These are phyloP conservation scores for Pleurotus pulmonarius DNA, from an alignment of 768 basidiomycete genomes.

Conservation along the genomic window DNA sequence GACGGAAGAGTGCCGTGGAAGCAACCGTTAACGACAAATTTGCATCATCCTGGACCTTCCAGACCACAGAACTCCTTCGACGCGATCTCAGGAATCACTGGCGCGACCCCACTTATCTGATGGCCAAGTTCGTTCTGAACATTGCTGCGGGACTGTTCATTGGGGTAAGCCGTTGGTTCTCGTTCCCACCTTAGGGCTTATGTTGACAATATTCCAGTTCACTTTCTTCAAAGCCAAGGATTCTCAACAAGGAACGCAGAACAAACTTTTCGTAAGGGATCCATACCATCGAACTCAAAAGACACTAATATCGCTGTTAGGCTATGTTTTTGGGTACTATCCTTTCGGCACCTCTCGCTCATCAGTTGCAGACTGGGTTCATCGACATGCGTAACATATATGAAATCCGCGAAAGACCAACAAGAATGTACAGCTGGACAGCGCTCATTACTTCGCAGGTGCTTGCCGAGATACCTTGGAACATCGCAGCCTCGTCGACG, in stretches of 20 bases:
- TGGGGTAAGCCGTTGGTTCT: slow-evolving; percentile 24
- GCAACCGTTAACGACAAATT: slow-evolving; percentile 38
- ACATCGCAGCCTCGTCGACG: slow-evolving; percentile 52
- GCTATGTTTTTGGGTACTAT: slow-evolving; percentile 58
- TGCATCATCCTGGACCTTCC: slow-evolving; percentile 50
- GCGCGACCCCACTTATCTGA: slow-evolving; percentile 56
- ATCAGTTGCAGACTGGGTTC: slow-evolving; percentile 64
- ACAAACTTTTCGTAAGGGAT: slow-evolving; percentile 65
- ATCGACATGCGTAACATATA: slow-evolving; percentile 57
- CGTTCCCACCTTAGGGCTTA: too few relatives aligned
- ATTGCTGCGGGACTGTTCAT: slow-evolving; percentile 53
- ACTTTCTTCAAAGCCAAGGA: slow-evolving; percentile 59
- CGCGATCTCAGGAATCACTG: slow-evolving; percentile 47
- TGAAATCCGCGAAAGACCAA: slow-evolving; percentile 63
- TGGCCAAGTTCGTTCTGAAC: slow-evolving; percentile 56
- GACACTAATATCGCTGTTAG: slow-evolving; percentile 20
- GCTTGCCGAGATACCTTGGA: slow-evolving; percentile 60
- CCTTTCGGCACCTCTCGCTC: slow-evolving; percentile 46
- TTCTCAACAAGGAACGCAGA: slow-evolving; percentile 53
- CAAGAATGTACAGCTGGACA: slow-evolving; percentile 63
- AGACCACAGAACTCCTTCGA: slow-evolving; percentile 34
- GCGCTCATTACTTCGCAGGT: slow-evolving; percentile 53
- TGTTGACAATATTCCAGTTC: too few relatives aligned
- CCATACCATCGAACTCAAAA: too few relatives aligned
- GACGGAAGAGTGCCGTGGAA: slow-evolving; percentile 32